Evolutionary conservation across 345 rosid species (phyloP).

Genomic region (Citrus australasica): DNA sequence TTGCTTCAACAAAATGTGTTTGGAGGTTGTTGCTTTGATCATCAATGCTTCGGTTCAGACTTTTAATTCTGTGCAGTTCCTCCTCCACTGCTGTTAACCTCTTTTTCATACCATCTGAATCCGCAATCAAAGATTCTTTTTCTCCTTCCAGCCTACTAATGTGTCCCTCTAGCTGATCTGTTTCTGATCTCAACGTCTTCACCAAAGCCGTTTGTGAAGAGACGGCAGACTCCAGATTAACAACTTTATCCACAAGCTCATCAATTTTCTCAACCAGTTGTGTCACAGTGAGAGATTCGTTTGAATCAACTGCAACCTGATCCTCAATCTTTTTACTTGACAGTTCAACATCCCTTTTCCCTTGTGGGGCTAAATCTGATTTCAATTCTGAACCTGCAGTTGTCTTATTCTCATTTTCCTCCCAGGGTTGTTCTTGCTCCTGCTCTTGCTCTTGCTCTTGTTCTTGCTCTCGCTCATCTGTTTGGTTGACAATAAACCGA

Average conservation of each 20-base stretch:
- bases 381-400: slow-evolving; percentile 14
- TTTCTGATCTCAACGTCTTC: slow-evolving; percentile 51
- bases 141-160: slow-evolving; percentile 56
- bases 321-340: slow-evolving; percentile 30
- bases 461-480: slow-evolving; percentile 9
- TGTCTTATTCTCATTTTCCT: slow-evolving; percentile 14
- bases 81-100: slow-evolving; percentile 55
- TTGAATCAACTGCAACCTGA: slow-evolving; percentile 26
- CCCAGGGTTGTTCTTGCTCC: slow-evolving; percentile 5
- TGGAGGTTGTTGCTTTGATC: slow-evolving; percentile 48
- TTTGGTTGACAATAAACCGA: slow-evolving; percentile 15
- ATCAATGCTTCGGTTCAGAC: slow-evolving; percentile 40
- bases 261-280: slow-evolving; percentile 69
- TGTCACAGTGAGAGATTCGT: slow-evolving; percentile 35
- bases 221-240: slow-evolving; percentile 48
- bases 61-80: slow-evolving; percentile 49
- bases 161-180: slow-evolving; percentile 49
- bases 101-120: slow-evolving; percentile 32
- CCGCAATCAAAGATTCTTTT: slow-evolving; percentile 43
- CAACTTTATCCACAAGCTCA: slow-evolving; percentile 71
- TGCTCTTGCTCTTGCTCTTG: not conserved
- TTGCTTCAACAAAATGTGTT: slow-evolving; percentile 51
- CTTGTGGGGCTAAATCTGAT: slow-evolving; percentile 7
- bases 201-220: slow-evolving; percentile 65
- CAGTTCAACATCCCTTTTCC: slow-evolving; percentile 20